phyloP scores from a whole-genome alignment of 768 basidiomycete genomes.

The Tylopilus vinaceipallidus region DNA sequence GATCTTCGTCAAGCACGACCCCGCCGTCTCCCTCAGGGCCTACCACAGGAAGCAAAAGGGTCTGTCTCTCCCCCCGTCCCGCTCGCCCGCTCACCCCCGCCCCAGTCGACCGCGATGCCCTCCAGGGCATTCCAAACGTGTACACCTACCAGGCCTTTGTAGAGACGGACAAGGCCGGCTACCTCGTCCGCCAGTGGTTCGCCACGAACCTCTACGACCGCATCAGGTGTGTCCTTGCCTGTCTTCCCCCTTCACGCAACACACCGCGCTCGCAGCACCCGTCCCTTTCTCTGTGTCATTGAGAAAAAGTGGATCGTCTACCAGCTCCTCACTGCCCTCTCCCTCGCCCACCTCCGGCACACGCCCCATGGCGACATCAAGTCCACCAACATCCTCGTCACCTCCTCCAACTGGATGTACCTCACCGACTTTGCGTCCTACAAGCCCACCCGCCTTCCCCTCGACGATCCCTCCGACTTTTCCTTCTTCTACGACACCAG shows the following conservation, averaged over 20 bases:
- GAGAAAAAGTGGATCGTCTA: slow-evolving; percentile 99
- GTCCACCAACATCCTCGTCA: slow-evolving; percentile 94
- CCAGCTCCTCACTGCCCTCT: slow-evolving; percentile 82
- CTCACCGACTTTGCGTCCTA: slow-evolving; percentile 92
- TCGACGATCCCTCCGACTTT: slow-evolving; percentile 96
- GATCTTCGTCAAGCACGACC: slow-evolving; percentile 94
- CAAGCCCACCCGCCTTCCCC: slow-evolving; percentile 93
- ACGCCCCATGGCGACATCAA: slow-evolving; percentile 98
- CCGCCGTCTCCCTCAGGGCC: slow-evolving; percentile 69
- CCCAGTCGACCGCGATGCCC: slow-evolving; percentile 80
- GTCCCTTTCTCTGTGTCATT: slow-evolving; percentile 85
- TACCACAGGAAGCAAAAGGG: slow-evolving; percentile 81
- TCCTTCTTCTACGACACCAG: slow-evolving; percentile 98
- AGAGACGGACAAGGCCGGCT: slow-evolving; percentile 96
- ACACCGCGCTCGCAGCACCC: slow-evolving; percentile 57
- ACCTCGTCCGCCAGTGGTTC: slow-evolving; percentile 92
- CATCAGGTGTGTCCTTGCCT: slow-evolving; percentile 69
- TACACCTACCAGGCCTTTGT: slow-evolving; percentile 87
- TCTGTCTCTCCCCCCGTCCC: slow-evolving; percentile 19
- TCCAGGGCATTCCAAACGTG: slow-evolving; percentile 83
- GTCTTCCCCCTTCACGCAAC: neutral
- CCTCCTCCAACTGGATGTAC: slow-evolving; percentile 94
- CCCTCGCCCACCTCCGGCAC: slow-evolving; percentile 80
- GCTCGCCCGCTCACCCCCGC: neutral
- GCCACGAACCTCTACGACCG: slow-evolving; percentile 94